Base-by-base conservation (phyloP, 1,284 basidiomycete genomes). In the Leucoagaricus sp. region DNA sequence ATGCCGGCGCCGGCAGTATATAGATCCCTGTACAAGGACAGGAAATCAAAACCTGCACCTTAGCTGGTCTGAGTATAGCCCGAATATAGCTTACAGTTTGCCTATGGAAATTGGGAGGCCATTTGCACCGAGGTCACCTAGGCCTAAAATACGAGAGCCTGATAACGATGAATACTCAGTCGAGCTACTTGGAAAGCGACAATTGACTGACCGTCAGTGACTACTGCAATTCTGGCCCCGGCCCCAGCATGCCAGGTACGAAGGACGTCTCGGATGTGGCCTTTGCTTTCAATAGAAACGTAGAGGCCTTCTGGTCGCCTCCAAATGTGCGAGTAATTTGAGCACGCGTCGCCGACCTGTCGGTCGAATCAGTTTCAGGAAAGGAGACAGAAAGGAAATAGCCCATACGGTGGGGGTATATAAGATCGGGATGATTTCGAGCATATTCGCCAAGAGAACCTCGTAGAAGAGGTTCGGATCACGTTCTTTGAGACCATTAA, bases 91-190 rank as follows among this genome's bases (percentile, higher is more conserved):
- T 49, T 72, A 90, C 71, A 94, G 73, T 77, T 94, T 94, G 50
- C 93, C 93, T 58, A 93, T 86, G 48, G 84, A 84, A 68, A 95
- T 94, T 7, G 90, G 89, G 64, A 93, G 75, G 1, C 83, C 84
- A 57, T 86, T 86, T 7, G 84, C 82, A 21, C 84, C 84, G 45
- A 93, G 81, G 70, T 94, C 92, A 38, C 92, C 92, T 12, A 94
- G 81, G 60, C 92, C 92, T 17, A 94, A 81, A 59, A 94, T 94
- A 21, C 93, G 82, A 9, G 87, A 91, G 58, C 82, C 80, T 82
- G 50, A 31, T 51, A 9, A 7, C 25, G n/a, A n/a, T n/a, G n/a
- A n/a, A n/a, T n/a, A n/a, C n/a, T n/a, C n/a, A n/a, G n/a, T n/a
- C n/a, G n/a, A n/a, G n/a, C n/a, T n/a, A n/a, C n/a, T n/a, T n/a